These are phyloP conservation scores for Colletotrichum cuscutae DNA, from an alignment of 2,329 filamentous ascomycete species.

Conservation along the genomic window DNA sequence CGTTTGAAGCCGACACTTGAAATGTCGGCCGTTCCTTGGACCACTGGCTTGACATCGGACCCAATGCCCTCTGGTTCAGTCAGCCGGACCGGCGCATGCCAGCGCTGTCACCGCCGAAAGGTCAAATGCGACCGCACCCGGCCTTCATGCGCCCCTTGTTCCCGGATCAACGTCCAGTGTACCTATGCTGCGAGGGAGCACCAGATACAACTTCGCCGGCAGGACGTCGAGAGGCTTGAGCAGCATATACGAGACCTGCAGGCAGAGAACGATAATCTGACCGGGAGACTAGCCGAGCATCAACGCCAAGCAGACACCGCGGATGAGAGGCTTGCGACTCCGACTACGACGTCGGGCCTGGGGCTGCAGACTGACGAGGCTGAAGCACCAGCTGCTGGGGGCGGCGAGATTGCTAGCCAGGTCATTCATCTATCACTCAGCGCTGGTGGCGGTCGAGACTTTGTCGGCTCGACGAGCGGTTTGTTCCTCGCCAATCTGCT, in stretches of 20 bases:
- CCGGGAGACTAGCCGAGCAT: constrained; percentile 32
- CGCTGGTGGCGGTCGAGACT: constrained; percentile 53
- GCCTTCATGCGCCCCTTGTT: constrained; percentile 49
- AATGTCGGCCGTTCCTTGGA: not conserved
- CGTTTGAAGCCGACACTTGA: not conserved
- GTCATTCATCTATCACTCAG: constrained; percentile 54
- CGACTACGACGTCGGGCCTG: constrained; percentile 6
- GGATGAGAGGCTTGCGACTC: not conserved
- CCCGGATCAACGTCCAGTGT: constrained; percentile 46
- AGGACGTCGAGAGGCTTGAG: constrained; percentile 48
- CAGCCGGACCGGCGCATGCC: constrained; percentile 44
- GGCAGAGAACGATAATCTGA: constrained; percentile 42
- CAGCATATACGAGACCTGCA: constrained; percentile 45
- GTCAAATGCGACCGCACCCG: constrained; percentile 51
- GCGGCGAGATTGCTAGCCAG: constrained; percentile 49
- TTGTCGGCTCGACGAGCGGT: constrained; percentile 52
- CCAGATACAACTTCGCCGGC: constrained; percentile 39
- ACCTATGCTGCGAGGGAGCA: constrained; percentile 46
- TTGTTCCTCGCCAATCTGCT: constrained; percentile 54
- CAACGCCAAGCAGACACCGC: not conserved
- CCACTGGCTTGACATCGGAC: no score
- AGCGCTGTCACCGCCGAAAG: constrained; percentile 53
- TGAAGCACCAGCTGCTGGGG: constrained; percentile 18
- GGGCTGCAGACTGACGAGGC: not conserved
- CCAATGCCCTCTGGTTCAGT: constrained; percentile 17